phyloP scores from a whole-genome alignment of 805 yeast genomes.

The Ogataea parapolymorpha region DNA sequence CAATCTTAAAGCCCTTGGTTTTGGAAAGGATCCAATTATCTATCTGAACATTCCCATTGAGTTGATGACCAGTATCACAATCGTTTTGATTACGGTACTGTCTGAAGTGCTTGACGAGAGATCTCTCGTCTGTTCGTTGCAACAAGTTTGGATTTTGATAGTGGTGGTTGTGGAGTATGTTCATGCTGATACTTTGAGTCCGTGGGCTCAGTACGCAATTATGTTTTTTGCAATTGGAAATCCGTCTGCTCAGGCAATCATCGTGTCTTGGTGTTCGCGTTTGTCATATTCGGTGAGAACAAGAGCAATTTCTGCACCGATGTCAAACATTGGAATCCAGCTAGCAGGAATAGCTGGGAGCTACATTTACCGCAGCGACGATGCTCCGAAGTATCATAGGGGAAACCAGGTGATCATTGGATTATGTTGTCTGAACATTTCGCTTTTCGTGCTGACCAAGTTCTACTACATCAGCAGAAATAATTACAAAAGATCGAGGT shows the following conservation, averaged over 20 bases:
- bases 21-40: slow-evolving; percentile 45
- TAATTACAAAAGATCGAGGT: slow-evolving; percentile 46
- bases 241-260: slow-evolving; percentile 44
- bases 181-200: slow-evolving; percentile 3
- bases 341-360: slow-evolving; percentile 46
- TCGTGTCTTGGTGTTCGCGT: slow-evolving; percentile 56
- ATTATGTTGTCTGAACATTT: slow-evolving; percentile 31
- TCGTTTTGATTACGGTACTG: slow-evolving; percentile 33
- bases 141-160: slow-evolving; percentile 17
- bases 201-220: slow-evolving; percentile 15
- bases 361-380: slow-evolving; percentile 53
- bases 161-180: slow-evolving; percentile 13
- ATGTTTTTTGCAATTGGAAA: slow-evolving; percentile 32
- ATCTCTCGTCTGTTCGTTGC: slow-evolving; percentile 10
- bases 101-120: slow-evolving; percentile 33
- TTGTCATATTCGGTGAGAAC: slow-evolving; percentile 59
- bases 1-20: slow-evolving; percentile 44
- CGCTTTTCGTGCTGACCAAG: slow-evolving; percentile 28
- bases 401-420: slow-evolving; percentile 47
- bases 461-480: slow-evolving; percentile 46
- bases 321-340: slow-evolving; percentile 57
- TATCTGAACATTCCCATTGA: slow-evolving; percentile 46
- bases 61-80: slow-evolving; percentile 30
- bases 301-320: slow-evolving; percentile 56
- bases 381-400: slow-evolving; percentile 50